These are phyloP conservation scores for Styphnolobium japonicum DNA, from an alignment of 306 rosid genomes.

Conservation along the genomic window DNA sequence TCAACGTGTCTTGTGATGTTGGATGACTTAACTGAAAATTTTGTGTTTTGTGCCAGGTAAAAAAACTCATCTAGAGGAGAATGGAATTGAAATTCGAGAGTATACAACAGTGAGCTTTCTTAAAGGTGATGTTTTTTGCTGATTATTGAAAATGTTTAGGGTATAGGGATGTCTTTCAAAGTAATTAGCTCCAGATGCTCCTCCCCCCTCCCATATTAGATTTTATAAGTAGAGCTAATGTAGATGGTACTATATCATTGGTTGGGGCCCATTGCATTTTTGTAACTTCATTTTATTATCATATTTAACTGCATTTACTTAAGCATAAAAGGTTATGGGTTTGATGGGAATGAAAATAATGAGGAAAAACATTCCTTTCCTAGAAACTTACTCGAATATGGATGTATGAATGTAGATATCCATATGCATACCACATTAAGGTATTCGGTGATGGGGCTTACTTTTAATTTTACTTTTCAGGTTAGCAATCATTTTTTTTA, in stretches of 20 bases:
- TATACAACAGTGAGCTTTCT: slow-evolving; percentile 56
- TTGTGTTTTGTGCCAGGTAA: slow-evolving; percentile 56
- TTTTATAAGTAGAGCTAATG: not conserved
- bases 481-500: no score
- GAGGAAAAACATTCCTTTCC: not conserved
- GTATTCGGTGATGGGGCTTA: no score
- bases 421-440: not conserved
- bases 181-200: not conserved
- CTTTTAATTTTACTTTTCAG: no score
- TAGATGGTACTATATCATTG: not conserved
- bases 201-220: not conserved
- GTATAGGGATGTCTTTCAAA: not conserved
- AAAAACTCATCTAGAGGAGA: slow-evolving; percentile 54
- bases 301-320: slow-evolving; percentile 2
- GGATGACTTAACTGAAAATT: not conserved
- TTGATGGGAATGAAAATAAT: not conserved
- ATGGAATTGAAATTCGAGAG: slow-evolving; percentile 80
- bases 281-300: not conserved
- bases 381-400: not conserved
- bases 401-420: not conserved
- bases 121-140: not conserved
- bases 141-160: slow-evolving; percentile 7
- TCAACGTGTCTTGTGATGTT: not conserved
- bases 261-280: not conserved
- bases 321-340: not conserved